These are phyloP conservation scores for Rhodomyrtus tomentosa DNA, from an alignment of 345 rosid genomes.

Conservation along the genomic window DNA sequence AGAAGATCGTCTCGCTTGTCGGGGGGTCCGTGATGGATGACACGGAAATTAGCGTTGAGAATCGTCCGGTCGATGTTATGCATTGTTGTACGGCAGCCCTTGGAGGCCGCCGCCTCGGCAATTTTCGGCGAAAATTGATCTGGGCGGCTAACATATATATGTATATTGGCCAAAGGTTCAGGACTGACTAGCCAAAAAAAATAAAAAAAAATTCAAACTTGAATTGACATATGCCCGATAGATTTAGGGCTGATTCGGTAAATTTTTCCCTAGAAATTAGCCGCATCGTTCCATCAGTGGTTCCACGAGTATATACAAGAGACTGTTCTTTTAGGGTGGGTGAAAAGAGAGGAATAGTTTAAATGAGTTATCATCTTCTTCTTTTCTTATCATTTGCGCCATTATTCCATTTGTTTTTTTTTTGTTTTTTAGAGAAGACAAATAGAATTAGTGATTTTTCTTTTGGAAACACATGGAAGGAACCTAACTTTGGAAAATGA, in stretches of 20 bases:
- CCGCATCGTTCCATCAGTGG: background rate
- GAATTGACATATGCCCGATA: background rate
- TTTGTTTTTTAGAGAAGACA: background rate
- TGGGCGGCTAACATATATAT: too few species aligned
- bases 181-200: background rate
- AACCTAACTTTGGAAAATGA: background rate
- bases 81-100: background rate
- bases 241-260: background rate
- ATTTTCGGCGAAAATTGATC: background rate
- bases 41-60: background rate
- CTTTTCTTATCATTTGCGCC: background rate
- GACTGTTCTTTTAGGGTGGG: background rate
- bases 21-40: background rate
- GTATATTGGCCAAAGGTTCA: too few species aligned
- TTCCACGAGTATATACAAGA: background rate
- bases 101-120: background rate
- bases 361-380: background rate
- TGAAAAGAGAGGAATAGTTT: background rate
- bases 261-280: too few species aligned
- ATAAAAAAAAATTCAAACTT: background rate
- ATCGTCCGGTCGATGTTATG: background rate
- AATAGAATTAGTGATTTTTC: background rate
- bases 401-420: background rate
- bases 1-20: background rate
- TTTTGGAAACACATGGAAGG: background rate